Percentiles rank a stretch among this genome's conserved stretches.
Conservation (phyloP, 1,139 yeast genomes). For the Pichia sp. region DNA sequence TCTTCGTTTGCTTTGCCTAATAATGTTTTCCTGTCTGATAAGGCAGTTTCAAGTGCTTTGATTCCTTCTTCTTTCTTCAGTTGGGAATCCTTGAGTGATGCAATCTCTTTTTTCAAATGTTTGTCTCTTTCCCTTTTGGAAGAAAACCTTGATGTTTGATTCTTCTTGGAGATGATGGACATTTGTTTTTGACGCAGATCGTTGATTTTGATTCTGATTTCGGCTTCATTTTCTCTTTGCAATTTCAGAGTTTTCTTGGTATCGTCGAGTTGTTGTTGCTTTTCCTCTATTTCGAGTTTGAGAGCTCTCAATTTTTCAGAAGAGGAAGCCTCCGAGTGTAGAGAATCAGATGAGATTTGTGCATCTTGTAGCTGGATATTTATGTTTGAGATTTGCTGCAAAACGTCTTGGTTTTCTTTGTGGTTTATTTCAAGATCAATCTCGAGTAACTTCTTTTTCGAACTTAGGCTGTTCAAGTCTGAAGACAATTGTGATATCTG, state of each 20-base stretch:
- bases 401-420: slow-evolving; percentile 43
- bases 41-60: slow-evolving; percentile 2
- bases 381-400: slow-evolving; percentile 33
- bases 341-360: slow-evolving; percentile 19
- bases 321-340: slow-evolving; percentile 5
- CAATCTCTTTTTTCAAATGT: slow-evolving; percentile 59
- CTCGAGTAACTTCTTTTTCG: slow-evolving; percentile 41
- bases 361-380: slow-evolving; percentile 27
- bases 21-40: not conserved
- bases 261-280: slow-evolving; percentile 37
- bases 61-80: slow-evolving; percentile 16
- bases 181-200: slow-evolving; percentile 53
- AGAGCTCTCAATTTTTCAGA: slow-evolving; percentile 2
- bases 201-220: slow-evolving; percentile 38
- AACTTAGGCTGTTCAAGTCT: slow-evolving; percentile 41
- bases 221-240: slow-evolving; percentile 42
- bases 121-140: slow-evolving; percentile 56
- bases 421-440: slow-evolving; percentile 51
- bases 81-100: slow-evolving; percentile 35
- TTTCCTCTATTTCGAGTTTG: slow-evolving; percentile 23
- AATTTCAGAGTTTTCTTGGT: slow-evolving; percentile 41
- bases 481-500: slow-evolving; percentile 45
- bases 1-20: slow-evolving; percentile 1
- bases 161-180: slow-evolving; percentile 68
- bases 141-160: slow-evolving; percentile 59